A percentile compares a stretch with the other conserved stretches of the same genome.
Conservation (phyloP, 305 asterid species). For the Fraxinus ornus region DNA sequence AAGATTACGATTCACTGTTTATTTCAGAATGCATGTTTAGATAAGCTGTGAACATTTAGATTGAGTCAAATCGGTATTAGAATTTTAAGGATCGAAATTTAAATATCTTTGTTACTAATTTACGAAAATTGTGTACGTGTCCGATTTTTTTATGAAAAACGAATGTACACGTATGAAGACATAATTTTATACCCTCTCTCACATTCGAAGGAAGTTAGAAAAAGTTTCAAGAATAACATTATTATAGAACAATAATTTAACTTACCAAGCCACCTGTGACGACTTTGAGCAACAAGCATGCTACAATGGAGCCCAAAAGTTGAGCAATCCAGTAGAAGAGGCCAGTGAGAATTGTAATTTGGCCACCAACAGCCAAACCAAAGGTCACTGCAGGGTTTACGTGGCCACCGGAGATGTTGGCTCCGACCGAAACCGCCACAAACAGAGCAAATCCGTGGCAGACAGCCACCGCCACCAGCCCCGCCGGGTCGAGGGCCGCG, state of each 20-base stretch:
- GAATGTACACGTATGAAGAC: background rate
- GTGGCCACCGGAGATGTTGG: slow-evolving; percentile 17
- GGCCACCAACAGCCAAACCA: slow-evolving; percentile 3
- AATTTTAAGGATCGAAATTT: background rate
- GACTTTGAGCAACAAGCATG: background rate
- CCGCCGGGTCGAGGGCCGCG: slow-evolving; percentile 2
- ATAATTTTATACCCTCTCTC: background rate
- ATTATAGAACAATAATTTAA: background rate
- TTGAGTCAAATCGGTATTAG: background rate
- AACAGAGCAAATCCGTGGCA: slow-evolving; percentile 10
- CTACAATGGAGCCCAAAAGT: slow-evolving; percentile 12
- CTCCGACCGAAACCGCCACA: background rate
- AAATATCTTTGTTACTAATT: no score
- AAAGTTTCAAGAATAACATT: background rate
- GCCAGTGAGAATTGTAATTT: slow-evolving; percentile 2
- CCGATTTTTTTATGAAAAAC: no score
- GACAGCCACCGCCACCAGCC: slow-evolving; percentile 4
- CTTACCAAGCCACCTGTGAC: slow-evolving; percentile 10
- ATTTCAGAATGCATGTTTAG: background rate
- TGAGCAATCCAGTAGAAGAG: slow-evolving; percentile 16
- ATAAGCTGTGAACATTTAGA: background rate
- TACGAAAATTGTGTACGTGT: background rate
- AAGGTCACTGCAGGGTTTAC: slow-evolving; percentile 18
- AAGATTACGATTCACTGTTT: background rate
- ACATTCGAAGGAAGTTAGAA: background rate